Base-by-base conservation (phyloP, 148 eudicot genomes). In the Heliamphora exappendiculata region DNA sequence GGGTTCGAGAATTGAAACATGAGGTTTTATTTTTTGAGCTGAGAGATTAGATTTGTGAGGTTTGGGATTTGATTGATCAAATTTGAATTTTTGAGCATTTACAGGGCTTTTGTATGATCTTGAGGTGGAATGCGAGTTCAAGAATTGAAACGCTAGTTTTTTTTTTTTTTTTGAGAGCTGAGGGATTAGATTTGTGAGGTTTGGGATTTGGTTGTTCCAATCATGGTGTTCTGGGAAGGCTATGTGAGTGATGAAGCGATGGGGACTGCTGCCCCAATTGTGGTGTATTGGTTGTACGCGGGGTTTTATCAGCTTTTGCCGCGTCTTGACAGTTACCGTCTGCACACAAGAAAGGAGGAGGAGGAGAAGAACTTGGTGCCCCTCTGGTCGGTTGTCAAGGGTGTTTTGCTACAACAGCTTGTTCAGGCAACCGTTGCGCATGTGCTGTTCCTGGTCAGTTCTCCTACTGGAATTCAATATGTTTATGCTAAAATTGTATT, bases 211-310 rank as follows among this genome's bases (percentile, higher is more conserved):
- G 39, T 49, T 9, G 41, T 39, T 67, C 28, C 29, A 12, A 45
- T 10, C 74, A 86, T 86, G 89, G 89, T 86, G 71, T 84, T 86
- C 53, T 86, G 89, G 89, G 89, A 86, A 62, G 87, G 87, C 31
- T 81, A 86, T 41, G 84, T 81, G 19, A 85, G 89, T 31, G 91
- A 88, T 76, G 88, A 88, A 77, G 64, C 75, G 1, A 80, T 88
- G 85, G 87, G 85, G 45, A 88, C 89, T 16, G 80, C 86, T 76
- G 87, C 85, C 31, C 91, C 91, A 7, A 80, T 86, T 41, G 80
- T 82, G 24, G 86, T 88, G 49, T 88, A 88, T 31, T 88, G 91
- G 91, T 22, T 88, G 77, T 88, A 88, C 75, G 88, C 84, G 1
- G 91, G 91, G 28, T 72, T 88, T 55, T 86, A 85, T 72, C 85